phyloP scores from a whole-genome alignment of 2,329 filamentous ascomycete species.

The Phialophora tarda region DNA sequence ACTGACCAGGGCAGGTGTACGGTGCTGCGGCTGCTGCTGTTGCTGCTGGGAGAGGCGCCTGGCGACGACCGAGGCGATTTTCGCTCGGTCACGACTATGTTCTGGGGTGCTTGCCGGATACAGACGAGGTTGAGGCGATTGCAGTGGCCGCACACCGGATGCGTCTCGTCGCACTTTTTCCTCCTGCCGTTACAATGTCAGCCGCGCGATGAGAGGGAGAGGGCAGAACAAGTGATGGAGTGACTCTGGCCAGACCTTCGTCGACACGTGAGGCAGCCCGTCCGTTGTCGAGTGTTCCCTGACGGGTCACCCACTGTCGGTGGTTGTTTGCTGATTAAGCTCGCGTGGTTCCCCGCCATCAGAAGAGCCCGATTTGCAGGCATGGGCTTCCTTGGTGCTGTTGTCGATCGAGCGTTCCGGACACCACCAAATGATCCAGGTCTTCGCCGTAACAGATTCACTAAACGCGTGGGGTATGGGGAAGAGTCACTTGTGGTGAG shows the following conservation, averaged over 20 bases:
- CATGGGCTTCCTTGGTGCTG: no score
- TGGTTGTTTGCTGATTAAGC: not conserved
- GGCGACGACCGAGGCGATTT: not conserved
- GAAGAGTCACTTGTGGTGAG: not conserved
- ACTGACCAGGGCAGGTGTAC: not conserved
- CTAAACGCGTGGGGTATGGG: not conserved
- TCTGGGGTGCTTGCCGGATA: not conserved
- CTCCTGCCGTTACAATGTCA: not conserved
- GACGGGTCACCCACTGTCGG: not conserved
- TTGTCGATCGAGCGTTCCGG: no score
- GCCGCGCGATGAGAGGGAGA: not conserved
- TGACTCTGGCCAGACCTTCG: not conserved
- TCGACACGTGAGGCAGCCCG: not conserved
- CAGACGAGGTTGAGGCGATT: slow-evolving; percentile 2
- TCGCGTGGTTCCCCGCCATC: not conserved
- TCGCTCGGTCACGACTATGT: not conserved
- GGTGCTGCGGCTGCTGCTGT: not conserved
- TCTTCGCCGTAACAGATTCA: not conserved
- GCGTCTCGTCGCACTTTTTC: slow-evolving; percentile 6
- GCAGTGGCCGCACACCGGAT: slow-evolving; percentile 5
- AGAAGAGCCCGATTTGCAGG: not conserved
- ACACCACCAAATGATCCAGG: not conserved
- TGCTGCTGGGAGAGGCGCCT: not conserved
- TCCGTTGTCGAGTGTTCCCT: not conserved
- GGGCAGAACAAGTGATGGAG: not conserved